phyloP scores from a whole-genome alignment of 2,329 filamentous ascomycete genomes.

The Fusarium sp. region DNA sequence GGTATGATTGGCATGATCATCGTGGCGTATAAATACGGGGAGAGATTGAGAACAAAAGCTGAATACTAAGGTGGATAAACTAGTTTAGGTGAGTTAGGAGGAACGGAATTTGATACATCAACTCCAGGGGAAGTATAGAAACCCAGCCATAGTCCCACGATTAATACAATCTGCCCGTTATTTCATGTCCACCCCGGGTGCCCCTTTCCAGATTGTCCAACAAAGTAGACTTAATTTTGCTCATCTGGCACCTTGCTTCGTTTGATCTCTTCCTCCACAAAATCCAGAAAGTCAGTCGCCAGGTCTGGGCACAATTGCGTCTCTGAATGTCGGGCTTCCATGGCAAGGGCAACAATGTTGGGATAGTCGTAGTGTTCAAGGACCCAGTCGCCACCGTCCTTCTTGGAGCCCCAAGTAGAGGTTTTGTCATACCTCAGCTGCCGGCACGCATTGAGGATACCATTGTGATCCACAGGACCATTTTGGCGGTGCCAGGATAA shows the following conservation, averaged over 20 bases:
- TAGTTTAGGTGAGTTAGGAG: background rate
- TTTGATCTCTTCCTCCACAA: background rate
- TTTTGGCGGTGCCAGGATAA: slow-evolving; percentile 17
- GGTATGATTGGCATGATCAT: background rate
- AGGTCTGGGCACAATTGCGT: background rate
- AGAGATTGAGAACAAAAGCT: background rate
- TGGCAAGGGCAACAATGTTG: background rate
- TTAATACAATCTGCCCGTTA: background rate
- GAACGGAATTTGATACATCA: background rate
- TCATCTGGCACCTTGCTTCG: background rate
- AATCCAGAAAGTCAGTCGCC: background rate
- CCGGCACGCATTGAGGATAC: slow-evolving; percentile 18
- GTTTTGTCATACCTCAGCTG: background rate
- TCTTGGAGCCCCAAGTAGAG: background rate
- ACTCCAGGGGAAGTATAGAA: background rate
- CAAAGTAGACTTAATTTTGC: background rate
- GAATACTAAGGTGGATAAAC: background rate
- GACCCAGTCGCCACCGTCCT: background rate
- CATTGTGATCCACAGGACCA: background rate
- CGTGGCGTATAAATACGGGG: background rate
- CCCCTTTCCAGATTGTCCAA: background rate
- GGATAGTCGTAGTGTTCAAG: background rate
- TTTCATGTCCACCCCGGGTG: background rate
- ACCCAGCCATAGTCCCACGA: background rate
- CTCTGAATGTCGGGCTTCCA: background rate